Percentiles rank a stretch among this genome's conserved stretches.
phyloP scores from a whole-genome alignment of 139 green algal species.

The Chlorella sp. region DNA sequence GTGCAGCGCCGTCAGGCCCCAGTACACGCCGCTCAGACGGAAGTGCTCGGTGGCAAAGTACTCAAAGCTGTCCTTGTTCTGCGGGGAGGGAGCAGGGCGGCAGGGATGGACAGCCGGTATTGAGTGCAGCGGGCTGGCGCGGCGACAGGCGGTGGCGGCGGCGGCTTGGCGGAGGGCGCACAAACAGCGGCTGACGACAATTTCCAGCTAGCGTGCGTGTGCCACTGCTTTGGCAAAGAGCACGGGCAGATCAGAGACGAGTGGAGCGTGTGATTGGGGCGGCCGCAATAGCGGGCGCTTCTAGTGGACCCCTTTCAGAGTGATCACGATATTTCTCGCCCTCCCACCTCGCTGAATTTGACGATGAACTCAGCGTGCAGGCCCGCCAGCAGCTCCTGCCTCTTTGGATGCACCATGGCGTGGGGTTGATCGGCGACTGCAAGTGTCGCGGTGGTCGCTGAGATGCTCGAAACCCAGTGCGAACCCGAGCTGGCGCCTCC shows the following conservation, averaged over 20 bases:
- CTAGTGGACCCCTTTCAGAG: neutral
- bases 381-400: slow-evolving; percentile 45
- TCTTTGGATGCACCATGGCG: slow-evolving; percentile 11
- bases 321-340: neutral
- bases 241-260: no score
- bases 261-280: neutral
- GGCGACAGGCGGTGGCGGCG: neutral
- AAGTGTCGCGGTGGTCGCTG: neutral
- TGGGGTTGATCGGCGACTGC: neutral
- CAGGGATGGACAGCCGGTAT: neutral
- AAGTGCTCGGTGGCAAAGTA: slow-evolving; percentile 95
- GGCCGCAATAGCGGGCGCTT: neutral
- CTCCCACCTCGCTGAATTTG: slow-evolving; percentile 66
- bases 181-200: neutral
- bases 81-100: neutral
- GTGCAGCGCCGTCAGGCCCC: slow-evolving; percentile 91
- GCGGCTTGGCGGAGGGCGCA: neutral
- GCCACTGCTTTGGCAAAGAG: no score
- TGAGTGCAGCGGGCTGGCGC: neutral
- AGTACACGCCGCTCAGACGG: slow-evolving; percentile 97
- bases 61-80: slow-evolving; percentile 70
- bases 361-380: slow-evolving; percentile 85
- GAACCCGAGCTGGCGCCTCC: no score
- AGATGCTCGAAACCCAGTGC: no score
- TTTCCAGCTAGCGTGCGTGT: no score